Percentiles rank a stretch among this genome's conserved stretches.
Evolutionary conservation across 129 eudicot genomes (phyloP).

Genomic region (Tagetes patula): DNA sequence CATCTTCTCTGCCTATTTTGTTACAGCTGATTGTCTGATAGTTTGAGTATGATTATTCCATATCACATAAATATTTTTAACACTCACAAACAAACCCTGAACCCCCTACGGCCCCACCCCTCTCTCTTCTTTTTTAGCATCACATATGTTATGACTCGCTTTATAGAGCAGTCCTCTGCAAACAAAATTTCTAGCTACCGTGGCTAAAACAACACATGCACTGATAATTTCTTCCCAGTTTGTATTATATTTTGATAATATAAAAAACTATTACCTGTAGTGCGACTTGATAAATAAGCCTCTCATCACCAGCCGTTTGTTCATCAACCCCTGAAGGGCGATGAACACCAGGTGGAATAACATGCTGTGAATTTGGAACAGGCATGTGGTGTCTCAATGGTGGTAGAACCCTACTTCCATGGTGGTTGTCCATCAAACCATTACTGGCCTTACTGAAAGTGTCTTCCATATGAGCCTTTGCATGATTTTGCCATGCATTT

Average conservation of each 20-base stretch:
- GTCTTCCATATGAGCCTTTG: constrained; percentile 35
- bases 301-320: constrained; percentile 54
- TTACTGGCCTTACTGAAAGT: constrained; percentile 29
- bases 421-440: constrained; percentile 37
- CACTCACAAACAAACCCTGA: not conserved
- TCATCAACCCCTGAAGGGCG: constrained; percentile 58
- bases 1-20: not conserved
- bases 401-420: constrained; percentile 44
- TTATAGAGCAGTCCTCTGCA: not conserved
- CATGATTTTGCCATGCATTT: constrained; percentile 36
- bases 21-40: not conserved
- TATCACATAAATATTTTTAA: not conserved
- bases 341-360: constrained; percentile 39
- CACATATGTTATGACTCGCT: not conserved
- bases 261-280: constrained; percentile 52
- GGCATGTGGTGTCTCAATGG: constrained; percentile 33
- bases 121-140: not conserved
- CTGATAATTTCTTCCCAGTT: not conserved
- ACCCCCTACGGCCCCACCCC: no score
- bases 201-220: not conserved
- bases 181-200: not conserved
- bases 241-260: not conserved
- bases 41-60: not conserved
- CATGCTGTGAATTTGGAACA: constrained; percentile 37
- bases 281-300: constrained; percentile 69